phyloP scores from a whole-genome alignment of 352 stramenopile species.

The Globisporangium abappressorium region DNA sequence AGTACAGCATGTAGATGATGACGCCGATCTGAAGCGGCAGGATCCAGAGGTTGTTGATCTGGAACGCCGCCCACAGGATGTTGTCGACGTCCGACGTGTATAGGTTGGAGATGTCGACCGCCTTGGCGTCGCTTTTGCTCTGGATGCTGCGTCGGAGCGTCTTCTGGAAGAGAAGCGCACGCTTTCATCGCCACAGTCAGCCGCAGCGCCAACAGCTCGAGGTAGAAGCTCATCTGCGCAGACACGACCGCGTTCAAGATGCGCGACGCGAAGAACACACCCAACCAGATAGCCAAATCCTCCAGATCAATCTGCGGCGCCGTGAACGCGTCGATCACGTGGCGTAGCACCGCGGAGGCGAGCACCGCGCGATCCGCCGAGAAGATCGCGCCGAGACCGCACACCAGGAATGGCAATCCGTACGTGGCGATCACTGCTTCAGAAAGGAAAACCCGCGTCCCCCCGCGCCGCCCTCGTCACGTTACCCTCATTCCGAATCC shows the following conservation, averaged over 20 bases:
- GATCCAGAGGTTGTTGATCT: constrained; percentile 69
- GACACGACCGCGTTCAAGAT: constrained; percentile 28
- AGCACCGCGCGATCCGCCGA: constrained; percentile 33
- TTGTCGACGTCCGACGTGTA: constrained; percentile 88
- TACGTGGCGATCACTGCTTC: constrained; percentile 16
- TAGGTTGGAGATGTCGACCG: constrained; percentile 89
- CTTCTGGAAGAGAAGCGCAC: constrained; percentile 38
- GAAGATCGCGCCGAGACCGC: constrained; percentile 29
- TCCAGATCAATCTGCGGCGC: constrained; percentile 24
- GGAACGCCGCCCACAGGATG: constrained; percentile 32
- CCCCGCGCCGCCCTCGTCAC: no score
- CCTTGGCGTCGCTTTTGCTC: constrained; percentile 17
- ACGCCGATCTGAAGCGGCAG: constrained; percentile 35
- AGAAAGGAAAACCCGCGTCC: no score
- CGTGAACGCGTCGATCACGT: constrained; percentile 36
- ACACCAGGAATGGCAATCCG: constrained; percentile 24
- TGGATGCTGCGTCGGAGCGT: constrained; percentile 21
- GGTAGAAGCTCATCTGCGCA: constrained; percentile 9
- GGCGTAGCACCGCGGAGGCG: constrained; percentile 37
- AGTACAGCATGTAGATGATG: constrained; percentile 38
- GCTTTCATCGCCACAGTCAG: constrained; percentile 36
- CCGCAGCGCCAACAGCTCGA: constrained; percentile 22
- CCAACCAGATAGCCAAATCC: constrained; percentile 31
- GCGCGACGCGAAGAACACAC: constrained; percentile 36
- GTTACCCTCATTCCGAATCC: no score